A percentile compares a stretch with the other conserved stretches of the same genome.
phyloP scores from a whole-genome alignment of 208 protist species.

The Trypanosoma mega region DNA sequence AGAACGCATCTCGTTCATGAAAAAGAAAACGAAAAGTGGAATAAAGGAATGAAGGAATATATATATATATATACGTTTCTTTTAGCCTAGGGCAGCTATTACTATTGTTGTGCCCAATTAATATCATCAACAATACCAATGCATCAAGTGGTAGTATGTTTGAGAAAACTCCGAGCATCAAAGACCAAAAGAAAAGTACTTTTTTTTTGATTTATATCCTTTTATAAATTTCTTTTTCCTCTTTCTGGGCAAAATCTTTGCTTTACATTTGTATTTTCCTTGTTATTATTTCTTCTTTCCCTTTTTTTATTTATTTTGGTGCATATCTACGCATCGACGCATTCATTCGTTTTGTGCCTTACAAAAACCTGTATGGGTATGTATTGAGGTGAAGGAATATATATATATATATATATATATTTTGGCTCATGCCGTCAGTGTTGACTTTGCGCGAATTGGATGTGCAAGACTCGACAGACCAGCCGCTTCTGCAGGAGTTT shows the following conservation, averaged over 20 bases:
- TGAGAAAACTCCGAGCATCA: no score
- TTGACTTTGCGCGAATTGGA: constrained; percentile 60
- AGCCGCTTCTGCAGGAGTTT: constrained; percentile 60
- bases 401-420: no score
- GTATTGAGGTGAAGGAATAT: no score
- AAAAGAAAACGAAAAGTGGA: background rate
- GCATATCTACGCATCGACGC: no score
- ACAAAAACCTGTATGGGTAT: no score
- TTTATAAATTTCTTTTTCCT: background rate
- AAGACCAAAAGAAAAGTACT: no score
- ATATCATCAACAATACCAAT: no score
- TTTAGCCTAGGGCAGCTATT: no score
- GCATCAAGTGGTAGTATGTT: no score
- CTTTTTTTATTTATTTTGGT: constrained; percentile 1
- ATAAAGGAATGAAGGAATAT: background rate
- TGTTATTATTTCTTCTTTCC: constrained; percentile 9
- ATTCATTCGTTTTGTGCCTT: no score
- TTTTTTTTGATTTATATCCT: background rate
- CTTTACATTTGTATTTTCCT: constrained; percentile 3
- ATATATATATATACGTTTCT: background rate
- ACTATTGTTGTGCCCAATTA: no score
- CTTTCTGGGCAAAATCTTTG: background rate
- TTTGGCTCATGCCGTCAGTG: constrained; percentile 19
- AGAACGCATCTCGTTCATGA: no score
- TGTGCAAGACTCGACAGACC: constrained; percentile 34